Evolutionary conservation across 2,329 filamentous ascomycete genomes (phyloP), one percentile per base, ranked within the genome.

Genomic region (Neoscytalidium dimidiatum): DNA sequence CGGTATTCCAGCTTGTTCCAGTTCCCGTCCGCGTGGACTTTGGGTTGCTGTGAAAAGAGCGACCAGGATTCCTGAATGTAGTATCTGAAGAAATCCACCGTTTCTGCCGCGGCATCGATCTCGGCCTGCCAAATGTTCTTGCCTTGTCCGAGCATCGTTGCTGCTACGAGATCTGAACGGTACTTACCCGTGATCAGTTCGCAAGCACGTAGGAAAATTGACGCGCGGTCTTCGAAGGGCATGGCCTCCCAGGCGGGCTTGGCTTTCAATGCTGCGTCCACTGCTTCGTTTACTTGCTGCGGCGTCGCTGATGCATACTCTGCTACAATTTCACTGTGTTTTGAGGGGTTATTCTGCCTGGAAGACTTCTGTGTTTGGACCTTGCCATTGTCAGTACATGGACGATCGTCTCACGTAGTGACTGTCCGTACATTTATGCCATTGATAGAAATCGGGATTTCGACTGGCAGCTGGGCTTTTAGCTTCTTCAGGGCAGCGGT

Each of bases 41-140:
- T 31, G 14, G 46, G 46, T 2, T 49, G 46, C n/a, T 49, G 46
- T 4, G 46, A 49, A n/a, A 17, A 49, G 13, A 49, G 46, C 8
- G 8, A 17, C 46, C 46, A 49, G 5, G 21, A 13, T 3, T 49
- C 46, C 21, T 49, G 88, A 60, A 97, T 94, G 75, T 95, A 95
- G 83, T 97, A 96, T 46, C 92, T 88, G 75, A 98, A 83, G 80
- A 98, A 98, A 77, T 98, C 94, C 71, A 87, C 90, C 71, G 96
- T 81, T 84, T 98, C 95, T 8, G 94, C 94, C n/a, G 94, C 94
- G 44, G 93, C 86, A 78, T 98, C 94, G 69, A 98, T 98, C 84
- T 98, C 94, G 14, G 94, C 94, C 80, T 98, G 94, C 93, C 93
- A 98, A 49, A 92, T 92, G 77, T 97, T 98, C 87, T 98, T 98